Evolutionary conservation across 106 monocot species (phyloP), one percentile per base, ranked within the genome.

Genomic region (Phalaenopsis aphrodite): DNA sequence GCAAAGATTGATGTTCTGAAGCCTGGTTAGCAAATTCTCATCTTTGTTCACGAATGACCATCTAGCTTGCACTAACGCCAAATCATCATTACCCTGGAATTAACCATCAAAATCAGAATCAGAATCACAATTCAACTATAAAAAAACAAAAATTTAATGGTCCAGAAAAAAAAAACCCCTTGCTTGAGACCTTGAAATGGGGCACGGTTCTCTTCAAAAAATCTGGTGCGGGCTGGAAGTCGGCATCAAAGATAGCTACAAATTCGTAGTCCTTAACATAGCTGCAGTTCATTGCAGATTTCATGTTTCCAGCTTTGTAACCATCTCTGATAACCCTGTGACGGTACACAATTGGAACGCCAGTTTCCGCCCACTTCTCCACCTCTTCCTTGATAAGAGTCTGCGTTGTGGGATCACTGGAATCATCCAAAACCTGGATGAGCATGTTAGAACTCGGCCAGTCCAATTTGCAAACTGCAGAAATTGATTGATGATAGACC

Each of bases 31-130:
- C 72, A 98, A 79, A 81, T 98, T 98, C 86, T 98, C 97, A 77
- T 98, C 97, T 74, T 92, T 98, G 84, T 98, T 98, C 80, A 98
- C 92, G 83, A 98, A 98, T 3, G 97, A 90, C 97, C 97, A 98
- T 42, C 97, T 86, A 3, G 97, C 90, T 75, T 98, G 97, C 12
- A 98, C 97, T 75, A 98, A 77, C 5, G 85, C 97, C 11, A 98
- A 17, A 47, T 98, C 97, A 57, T 92, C 90, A 72, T 94, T 92
- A 69, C 82, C 92, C 97, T 98, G 84, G 56, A 87, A 83, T 74
- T 74, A 74, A 37, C 5, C 42, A 41, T 48, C 56, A 8, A 64
- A 19, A 67, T 41, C 42, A 8, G 2, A 18, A 74, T 42, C 36
- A 16, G 7, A 73, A 42, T n/a, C 49, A 76, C 21, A 18, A 67